Conservation (phyloP, 352 stramenopile species). For the Pythium aristosporum region DNA sequence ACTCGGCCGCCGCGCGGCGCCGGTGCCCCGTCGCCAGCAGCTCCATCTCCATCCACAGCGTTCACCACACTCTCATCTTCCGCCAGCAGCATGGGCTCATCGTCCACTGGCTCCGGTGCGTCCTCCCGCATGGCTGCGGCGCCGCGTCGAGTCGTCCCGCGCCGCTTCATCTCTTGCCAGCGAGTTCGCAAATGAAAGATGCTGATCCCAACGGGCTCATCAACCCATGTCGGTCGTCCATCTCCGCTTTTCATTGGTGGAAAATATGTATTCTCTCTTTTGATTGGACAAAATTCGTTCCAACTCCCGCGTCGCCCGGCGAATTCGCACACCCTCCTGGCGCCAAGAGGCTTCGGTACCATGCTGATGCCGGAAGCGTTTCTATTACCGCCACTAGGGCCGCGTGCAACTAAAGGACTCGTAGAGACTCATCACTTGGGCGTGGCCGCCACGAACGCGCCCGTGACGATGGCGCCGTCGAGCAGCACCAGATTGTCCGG, state of each 20-base stretch:
- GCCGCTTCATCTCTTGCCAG: conserved; percentile 16
- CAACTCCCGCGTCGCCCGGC: conserved; percentile 16
- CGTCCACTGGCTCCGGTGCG: neutral
- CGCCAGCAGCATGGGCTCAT: conserved; percentile 2
- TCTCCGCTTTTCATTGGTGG: conserved; percentile 11
- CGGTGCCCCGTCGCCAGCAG: neutral
- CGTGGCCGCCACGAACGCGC: conserved; percentile 43
- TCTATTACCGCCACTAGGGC: too few relatives aligned
- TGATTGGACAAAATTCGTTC: conserved; percentile 19
- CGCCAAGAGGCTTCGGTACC: conserved; percentile 22
- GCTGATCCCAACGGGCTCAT: neutral
- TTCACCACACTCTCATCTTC: neutral
- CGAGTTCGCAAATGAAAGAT: neutral
- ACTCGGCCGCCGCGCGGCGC: conserved; percentile 27
- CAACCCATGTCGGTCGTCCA: neutral
- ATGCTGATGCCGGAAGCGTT: neutral
- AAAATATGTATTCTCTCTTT: neutral
- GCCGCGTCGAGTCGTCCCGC: conserved; percentile 2
- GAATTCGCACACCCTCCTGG: conserved; percentile 1
- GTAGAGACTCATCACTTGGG: conserved; percentile 25
- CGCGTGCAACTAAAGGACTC: neutral
- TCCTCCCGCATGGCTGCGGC: neutral
- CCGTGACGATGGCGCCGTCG: conserved; percentile 59
- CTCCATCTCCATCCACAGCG: neutral
- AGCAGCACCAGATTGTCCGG: conserved; percentile 69